phyloP scores from a whole-genome alignment of 352 stramenopile species.

The Globisporangium nagaii region DNA sequence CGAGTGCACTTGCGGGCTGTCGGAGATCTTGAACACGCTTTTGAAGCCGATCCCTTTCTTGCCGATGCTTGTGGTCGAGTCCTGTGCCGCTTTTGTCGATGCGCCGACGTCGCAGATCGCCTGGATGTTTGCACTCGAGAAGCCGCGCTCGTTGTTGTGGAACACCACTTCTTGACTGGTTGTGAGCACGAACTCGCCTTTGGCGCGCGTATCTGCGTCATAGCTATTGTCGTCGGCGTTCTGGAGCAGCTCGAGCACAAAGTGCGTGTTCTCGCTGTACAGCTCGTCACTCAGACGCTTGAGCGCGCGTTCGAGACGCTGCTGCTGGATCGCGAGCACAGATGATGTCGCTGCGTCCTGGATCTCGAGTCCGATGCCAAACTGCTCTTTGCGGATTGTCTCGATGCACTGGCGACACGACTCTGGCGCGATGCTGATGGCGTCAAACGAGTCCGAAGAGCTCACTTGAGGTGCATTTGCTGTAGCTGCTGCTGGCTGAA shows the following conservation, averaged over 20 bases:
- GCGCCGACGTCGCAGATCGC: conserved; percentile 85
- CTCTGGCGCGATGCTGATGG: neutral
- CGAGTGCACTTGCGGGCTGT: conserved; percentile 79
- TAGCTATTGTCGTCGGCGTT: conserved; percentile 87
- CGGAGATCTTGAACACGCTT: conserved; percentile 88
- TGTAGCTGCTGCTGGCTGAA: neutral
- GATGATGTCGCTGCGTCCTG: conserved; percentile 44
- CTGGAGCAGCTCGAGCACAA: conserved; percentile 85
- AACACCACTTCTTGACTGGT: conserved; percentile 54
- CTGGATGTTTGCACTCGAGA: conserved; percentile 66
- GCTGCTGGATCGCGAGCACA: conserved; percentile 68
- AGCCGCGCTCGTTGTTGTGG: conserved; percentile 82
- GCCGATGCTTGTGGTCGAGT: conserved; percentile 61
- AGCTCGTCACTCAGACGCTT: conserved; percentile 83
- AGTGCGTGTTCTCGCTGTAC: conserved; percentile 86
- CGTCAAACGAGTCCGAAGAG: neutral
- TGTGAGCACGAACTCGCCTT: conserved; percentile 59
- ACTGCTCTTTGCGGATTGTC: conserved; percentile 61
- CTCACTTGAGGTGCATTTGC: neutral
- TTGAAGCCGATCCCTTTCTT: conserved; percentile 91
- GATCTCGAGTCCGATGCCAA: conserved; percentile 71
- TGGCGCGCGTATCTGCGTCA: conserved; percentile 25
- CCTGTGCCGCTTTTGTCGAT: conserved; percentile 56
- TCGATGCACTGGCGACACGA: conserved; percentile 55
- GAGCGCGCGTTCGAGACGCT: conserved; percentile 75